phyloP scores from a whole-genome alignment of 768 basidiomycete species.

The Russula lepida region DNA sequence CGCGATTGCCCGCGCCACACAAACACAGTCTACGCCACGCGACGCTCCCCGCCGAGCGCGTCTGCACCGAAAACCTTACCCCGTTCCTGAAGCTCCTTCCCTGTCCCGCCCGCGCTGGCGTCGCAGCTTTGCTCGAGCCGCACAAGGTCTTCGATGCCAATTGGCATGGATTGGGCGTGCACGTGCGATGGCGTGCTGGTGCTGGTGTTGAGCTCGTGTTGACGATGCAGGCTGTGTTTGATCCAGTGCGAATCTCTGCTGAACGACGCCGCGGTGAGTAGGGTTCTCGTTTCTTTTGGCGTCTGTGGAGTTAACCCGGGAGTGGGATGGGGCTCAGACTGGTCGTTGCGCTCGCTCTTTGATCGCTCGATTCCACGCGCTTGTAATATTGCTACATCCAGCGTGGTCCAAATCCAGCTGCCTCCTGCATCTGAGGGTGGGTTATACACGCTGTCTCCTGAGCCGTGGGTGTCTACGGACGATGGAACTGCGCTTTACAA shows the following conservation, averaged over 20 bases:
- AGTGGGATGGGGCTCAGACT: constrained; percentile 40
- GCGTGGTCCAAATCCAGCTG: constrained; percentile 42
- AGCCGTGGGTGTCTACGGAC: constrained; percentile 33
- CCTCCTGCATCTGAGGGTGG: constrained; percentile 23
- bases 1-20: constrained; percentile 31
- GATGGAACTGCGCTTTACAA: constrained; percentile 39
- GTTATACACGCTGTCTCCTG: constrained; percentile 43
- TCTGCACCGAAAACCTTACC: constrained; percentile 97
- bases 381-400: constrained; percentile 65
- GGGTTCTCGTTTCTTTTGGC: neutral
- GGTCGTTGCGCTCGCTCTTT: constrained; percentile 64
- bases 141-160: constrained; percentile 83
- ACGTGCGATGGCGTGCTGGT: constrained; percentile 51
- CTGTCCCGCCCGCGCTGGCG: constrained; percentile 81
- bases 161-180: constrained; percentile 83
- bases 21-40: constrained; percentile 55
- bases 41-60: constrained; percentile 69
- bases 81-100: constrained; percentile 93
- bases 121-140: constrained; percentile 76
- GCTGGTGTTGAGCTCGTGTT: constrained; percentile 56
- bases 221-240: constrained; percentile 66
- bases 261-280: constrained; percentile 47
- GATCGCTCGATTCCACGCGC: constrained; percentile 50
- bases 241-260: constrained; percentile 56
- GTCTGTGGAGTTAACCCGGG: neutral